Evolutionary conservation across 495 filamentous ascomycete species (phyloP), one percentile per base, ranked within the genome.

Genomic region (Sabuloglossum arenarium): DNA sequence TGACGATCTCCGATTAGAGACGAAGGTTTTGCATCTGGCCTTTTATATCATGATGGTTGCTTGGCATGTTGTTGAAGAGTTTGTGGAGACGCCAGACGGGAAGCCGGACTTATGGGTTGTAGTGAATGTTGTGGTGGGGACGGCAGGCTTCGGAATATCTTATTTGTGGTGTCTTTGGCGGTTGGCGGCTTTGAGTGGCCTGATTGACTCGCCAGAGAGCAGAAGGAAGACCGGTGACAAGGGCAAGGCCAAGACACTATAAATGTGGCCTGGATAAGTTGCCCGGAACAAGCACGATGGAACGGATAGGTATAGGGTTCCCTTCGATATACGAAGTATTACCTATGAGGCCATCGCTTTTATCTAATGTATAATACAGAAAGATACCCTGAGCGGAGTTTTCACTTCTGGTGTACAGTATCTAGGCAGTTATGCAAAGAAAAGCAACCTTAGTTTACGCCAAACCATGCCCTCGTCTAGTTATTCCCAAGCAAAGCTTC

Each of bases 71-170:
- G 61, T 79, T 3, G 91, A 94, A 63, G 69, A 72, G 6, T 78
- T 77, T 59, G 63, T 90, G 1, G 59, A 67, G 23, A 79, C 85
- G 1, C 88, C 88, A 5, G 61, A 72, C 1, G 72, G 72, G 30
- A 94, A 90, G 64, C 91, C 91, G 12, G 91, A 98, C 71, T 66
- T 98, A 10, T 97, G 88, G 88, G 81, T 89, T 8, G 93, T 98
- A 0, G 68, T 80, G 11, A 97, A 97, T 61, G 89, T 88, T 2
- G 75, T 86, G 24, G 70, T 97, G 9, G 91, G 90, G 6, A 84
- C 84, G 28, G 82, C 75, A 10, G 90, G 87, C 1, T 98, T 96
- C 63, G 78, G 78, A 0, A 67, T 94, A 24, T 89, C 86, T 62
- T 95, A 94, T 67, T 64, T 90, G 4, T 97, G 93, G 93, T 94